phyloP scores from a whole-genome alignment of 108 stramenopile genomes.

The Aurantiochytrium sp. region DNA sequence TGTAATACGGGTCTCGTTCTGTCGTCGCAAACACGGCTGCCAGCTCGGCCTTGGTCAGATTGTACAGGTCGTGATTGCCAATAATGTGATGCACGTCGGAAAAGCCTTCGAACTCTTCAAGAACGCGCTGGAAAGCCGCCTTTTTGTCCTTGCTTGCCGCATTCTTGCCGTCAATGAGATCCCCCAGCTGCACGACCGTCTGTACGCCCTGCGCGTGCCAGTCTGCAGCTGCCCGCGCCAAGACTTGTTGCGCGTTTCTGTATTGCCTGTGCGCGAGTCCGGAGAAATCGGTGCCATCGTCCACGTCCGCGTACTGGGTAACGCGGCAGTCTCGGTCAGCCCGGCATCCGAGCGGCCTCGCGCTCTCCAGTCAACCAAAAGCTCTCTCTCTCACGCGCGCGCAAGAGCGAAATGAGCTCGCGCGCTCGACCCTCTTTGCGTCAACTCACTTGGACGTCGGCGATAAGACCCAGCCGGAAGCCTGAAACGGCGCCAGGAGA shows the following conservation, averaged over 20 bases:
- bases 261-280: not conserved
- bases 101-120: not conserved
- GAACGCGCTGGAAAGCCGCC: not conserved
- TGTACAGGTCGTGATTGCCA: conserved; percentile 1
- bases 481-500: not conserved
- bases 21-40: not conserved
- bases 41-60: not conserved
- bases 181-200: not conserved
- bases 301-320: not conserved
- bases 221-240: not conserved
- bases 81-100: not conserved
- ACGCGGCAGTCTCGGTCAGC: too few relatives aligned
- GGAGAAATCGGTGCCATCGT: not conserved
- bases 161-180: not conserved
- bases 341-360: too few relatives aligned
- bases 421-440: not conserved
- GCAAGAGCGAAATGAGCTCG: too few relatives aligned
- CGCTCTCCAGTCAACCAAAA: too few relatives aligned
- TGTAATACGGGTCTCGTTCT: not conserved
- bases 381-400: too few relatives aligned
- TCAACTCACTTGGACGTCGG: not conserved
- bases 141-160: not conserved
- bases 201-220: not conserved
- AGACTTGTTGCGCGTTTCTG: not conserved
- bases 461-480: not conserved